Evolutionary conservation across 257 asterid species (phyloP).

Genomic region (Solanum medicagineum): DNA sequence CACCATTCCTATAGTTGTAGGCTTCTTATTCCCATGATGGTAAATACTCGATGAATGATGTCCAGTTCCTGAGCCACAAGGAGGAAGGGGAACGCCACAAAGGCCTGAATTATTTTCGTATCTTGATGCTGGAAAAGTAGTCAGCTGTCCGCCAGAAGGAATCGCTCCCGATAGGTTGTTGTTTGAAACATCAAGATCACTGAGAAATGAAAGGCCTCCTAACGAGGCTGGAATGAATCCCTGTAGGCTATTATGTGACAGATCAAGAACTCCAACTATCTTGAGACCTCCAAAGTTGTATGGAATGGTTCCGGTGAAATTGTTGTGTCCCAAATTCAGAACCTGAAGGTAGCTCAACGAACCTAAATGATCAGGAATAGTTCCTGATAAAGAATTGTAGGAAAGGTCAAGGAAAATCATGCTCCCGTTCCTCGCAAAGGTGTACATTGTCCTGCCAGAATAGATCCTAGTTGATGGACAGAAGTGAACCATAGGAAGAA

Average conservation of each 20-base stretch:
- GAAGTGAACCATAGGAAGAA: conserved; percentile 65
- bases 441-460: conserved; percentile 59
- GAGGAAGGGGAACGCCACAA: conserved; percentile 74
- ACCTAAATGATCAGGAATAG: conserved; percentile 58
- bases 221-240: conserved; percentile 73
- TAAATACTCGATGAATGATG: conserved; percentile 13
- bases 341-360: conserved; percentile 64
- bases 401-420: conserved; percentile 86
- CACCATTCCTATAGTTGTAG: conserved; percentile 63
- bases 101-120: conserved; percentile 76
- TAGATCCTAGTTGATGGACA: conserved; percentile 76
- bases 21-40: conserved; percentile 20
- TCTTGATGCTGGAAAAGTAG: conserved; percentile 72
- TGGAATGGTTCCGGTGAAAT: conserved; percentile 58
- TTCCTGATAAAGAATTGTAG: conserved; percentile 57
- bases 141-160: conserved; percentile 79
- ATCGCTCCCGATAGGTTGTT: conserved; percentile 60
- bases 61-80: conserved; percentile 30
- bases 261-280: conserved; percentile 70
- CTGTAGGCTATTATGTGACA: conserved; percentile 58
- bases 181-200: conserved; percentile 88
- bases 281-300: conserved; percentile 60
- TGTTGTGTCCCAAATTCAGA: conserved; percentile 75
- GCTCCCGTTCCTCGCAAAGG: conserved; percentile 67
- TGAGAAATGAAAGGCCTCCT: conserved; percentile 66